phyloP scores from a whole-genome alignment of 768 basidiomycete genomes.

The Suillus paluster region DNA sequence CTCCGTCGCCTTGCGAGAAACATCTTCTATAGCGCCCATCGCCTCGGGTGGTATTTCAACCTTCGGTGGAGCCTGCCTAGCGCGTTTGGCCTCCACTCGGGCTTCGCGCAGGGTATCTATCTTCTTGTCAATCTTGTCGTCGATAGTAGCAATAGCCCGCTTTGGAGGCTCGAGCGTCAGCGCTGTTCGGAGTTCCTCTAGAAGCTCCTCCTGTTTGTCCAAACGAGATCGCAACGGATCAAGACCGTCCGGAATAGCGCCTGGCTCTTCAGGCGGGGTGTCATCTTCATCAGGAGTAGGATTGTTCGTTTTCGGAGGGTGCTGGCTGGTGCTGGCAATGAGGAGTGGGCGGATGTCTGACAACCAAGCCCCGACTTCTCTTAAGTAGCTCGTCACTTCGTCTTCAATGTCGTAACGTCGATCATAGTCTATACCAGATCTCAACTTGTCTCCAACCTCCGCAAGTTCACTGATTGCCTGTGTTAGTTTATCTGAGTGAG shows the following conservation, averaged over 20 bases:
- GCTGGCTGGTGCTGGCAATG: conserved; percentile 18
- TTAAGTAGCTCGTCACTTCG: conserved; percentile 25
- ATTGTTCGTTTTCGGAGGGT: conserved; percentile 7
- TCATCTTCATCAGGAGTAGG: neutral
- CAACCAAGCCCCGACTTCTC: conserved; percentile 30
- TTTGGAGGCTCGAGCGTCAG: conserved; percentile 29
- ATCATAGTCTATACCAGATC: conserved; percentile 29
- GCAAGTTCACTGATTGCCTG: conserved; percentile 28
- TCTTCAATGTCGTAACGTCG: conserved; percentile 30
- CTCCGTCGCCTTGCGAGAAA: conserved; percentile 18
- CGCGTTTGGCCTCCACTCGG: conserved; percentile 23
- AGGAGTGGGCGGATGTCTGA: conserved; percentile 29
- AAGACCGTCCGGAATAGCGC: conserved; percentile 7
- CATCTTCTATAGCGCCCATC: conserved; percentile 23
- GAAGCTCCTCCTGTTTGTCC: conserved; percentile 29
- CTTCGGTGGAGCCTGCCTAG: conserved; percentile 19
- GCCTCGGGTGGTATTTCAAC: conserved; percentile 24
- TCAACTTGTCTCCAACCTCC: conserved; percentile 23
- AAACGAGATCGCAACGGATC: conserved; percentile 20
- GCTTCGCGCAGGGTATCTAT: conserved; percentile 24
- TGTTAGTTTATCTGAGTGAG: conserved; percentile 29
- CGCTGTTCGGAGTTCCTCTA: conserved; percentile 35
- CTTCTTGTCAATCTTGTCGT: conserved; percentile 21
- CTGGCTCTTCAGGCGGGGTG: neutral
- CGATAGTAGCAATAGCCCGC: conserved; percentile 23